Conservation (phyloP, 2,329 filamentous ascomycete species). For the Xylariomycetidae sp. region DNA sequence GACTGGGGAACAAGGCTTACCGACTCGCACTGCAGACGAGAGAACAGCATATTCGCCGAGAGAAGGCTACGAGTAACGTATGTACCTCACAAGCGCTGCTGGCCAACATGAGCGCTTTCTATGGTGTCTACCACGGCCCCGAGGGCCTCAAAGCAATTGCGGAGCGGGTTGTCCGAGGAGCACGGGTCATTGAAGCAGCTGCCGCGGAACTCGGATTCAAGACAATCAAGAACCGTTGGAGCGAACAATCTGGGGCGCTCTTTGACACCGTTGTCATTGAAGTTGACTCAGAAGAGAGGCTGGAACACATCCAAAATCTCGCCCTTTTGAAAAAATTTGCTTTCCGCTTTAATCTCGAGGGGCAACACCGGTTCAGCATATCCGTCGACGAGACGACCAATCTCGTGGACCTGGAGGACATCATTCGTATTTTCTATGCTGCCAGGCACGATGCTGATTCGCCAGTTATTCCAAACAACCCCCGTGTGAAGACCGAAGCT, state of each 20-base stretch:
- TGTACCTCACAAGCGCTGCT: conserved; percentile 92
- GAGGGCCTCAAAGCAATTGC: conserved; percentile 78
- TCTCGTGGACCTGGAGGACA: conserved; percentile 40
- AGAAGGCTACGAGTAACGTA: conserved; percentile 96
- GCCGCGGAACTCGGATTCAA: conserved; percentile 58
- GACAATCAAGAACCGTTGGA: conserved; percentile 52
- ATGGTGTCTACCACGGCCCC: conserved; percentile 90
- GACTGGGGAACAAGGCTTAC: conserved; percentile 73
- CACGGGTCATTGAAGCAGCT: conserved; percentile 61
- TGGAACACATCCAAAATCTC: conserved; percentile 45
- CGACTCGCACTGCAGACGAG: conserved; percentile 84
- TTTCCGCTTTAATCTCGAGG: conserved; percentile 55
- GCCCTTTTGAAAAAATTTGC: conserved; percentile 49
- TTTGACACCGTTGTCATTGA: conserved; percentile 79
- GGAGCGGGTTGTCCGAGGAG: conserved; percentile 65
- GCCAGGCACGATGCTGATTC: conserved; percentile 5
- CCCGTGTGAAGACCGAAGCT: too few relatives aligned
- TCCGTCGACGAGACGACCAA: conserved; percentile 70
- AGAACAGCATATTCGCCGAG: conserved; percentile 91
- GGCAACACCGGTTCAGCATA: conserved; percentile 62
- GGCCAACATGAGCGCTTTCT: conserved; percentile 94
- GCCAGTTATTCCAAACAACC: too few relatives aligned
- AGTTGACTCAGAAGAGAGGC: conserved; percentile 38
- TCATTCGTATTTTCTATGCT: conserved; percentile 17
- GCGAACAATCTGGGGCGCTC: conserved; percentile 49